Conservation (phyloP, 176 grass and related monocot species). For the Oryza glaberrima region DNA sequence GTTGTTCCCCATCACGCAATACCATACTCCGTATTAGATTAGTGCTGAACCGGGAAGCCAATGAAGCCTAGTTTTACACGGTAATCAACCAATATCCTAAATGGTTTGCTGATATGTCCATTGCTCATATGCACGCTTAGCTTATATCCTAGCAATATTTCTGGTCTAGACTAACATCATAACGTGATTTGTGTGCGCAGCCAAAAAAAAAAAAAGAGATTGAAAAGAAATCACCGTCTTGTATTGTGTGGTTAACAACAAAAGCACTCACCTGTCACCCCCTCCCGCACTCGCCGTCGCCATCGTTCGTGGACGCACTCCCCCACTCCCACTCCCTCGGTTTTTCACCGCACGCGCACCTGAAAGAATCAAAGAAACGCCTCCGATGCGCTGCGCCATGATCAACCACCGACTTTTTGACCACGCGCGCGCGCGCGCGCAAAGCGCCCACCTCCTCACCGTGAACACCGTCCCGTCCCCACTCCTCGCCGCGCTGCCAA, state of each 20-base stretch:
- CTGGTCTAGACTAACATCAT: background rate
- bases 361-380: background rate
- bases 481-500: background rate
- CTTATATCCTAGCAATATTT: background rate
- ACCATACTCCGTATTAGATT: background rate
- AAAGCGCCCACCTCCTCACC: conserved; percentile 1
- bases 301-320: conserved; percentile 21
- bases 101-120: background rate
- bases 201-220: background rate
- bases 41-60: background rate
- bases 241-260: background rate
- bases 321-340: background rate
- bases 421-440: conserved; percentile 16
- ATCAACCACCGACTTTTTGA: background rate
- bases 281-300: background rate
- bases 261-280: background rate
- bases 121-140: background rate
- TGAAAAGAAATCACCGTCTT: background rate
- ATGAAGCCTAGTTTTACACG: background rate
- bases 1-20: background rate
- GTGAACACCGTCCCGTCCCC: background rate
- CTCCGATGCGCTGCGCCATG: background rate
- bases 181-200: background rate
- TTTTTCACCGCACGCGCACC: background rate
- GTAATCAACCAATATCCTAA: background rate